phyloP scores from a whole-genome alignment of 306 rosid species.

The Cicer arietinum region DNA sequence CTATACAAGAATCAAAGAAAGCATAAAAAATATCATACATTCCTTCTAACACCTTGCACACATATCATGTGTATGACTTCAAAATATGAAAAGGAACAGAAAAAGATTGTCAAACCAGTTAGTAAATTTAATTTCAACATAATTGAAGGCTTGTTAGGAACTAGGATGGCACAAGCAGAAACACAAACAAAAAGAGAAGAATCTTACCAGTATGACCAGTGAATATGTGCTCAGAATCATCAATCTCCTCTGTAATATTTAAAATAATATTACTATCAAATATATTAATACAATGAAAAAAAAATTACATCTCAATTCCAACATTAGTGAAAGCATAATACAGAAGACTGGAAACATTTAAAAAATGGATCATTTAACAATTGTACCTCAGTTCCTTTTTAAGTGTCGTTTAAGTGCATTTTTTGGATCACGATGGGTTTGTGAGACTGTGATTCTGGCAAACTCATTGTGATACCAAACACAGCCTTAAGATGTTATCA shows the following conservation, averaged over 20 bases:
- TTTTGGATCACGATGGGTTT: too few species aligned
- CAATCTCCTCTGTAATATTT: conserved; percentile 64
- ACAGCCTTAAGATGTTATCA: too few species aligned
- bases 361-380: too few species aligned
- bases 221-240: conserved; percentile 73
- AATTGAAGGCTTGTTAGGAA: background rate
- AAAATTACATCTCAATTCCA: background rate
- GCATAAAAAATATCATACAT: conserved; percentile 28
- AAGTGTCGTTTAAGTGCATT: too few species aligned
- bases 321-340: background rate
- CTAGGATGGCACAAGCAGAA: background rate
- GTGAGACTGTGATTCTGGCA: too few species aligned
- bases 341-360: too few species aligned
- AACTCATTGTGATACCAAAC: too few species aligned
- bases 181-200: conserved; percentile 6
- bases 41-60: conserved; percentile 6
- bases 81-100: conserved; percentile 3
- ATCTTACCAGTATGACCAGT: conserved; percentile 79
- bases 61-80: background rate
- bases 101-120: background rate
- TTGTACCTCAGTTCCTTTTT: too few species aligned
- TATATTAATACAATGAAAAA: conserved; percentile 17
- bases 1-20: conserved; percentile 49
- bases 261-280: conserved; percentile 34
- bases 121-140: conserved; percentile 25